Base-by-base conservation (phyloP, 2,329 filamentous ascomycete species). In the Exophiala alcalophila region DNA sequence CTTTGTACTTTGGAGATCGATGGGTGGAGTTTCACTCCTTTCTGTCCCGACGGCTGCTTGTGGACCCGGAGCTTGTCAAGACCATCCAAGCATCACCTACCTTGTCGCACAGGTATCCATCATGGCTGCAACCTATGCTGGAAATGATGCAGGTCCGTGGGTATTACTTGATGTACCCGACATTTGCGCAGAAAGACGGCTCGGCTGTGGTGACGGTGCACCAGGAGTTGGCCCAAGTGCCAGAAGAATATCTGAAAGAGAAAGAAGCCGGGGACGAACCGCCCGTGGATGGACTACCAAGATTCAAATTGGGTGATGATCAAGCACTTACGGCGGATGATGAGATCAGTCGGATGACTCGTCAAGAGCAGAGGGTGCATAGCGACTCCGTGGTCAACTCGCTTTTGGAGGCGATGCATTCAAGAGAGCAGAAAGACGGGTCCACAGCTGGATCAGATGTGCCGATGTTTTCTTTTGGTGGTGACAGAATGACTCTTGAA, bases 1-100 rank as follows among this genome's bases (percentile, higher is more conserved):
- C 82, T 8, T 72, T 98, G 7, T 83, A 91, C 60, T 81, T 92
- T 42, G 89, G 90, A 29, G 79, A 88, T 33, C 89, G 84, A 59
- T 98, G 92, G 92, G 69, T 78, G 9, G 86, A 94, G 55, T 74
- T 95, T 7, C 89, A 96, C 60, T 77, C 80, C 8, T 92, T 94
- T 55, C 74, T 94, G 2, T 78, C 84, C 8, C 74, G 77, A 33
- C 71, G 81, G 5, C 67, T 90, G 7, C 53, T 61, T 10, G 58
- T 28, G 11, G 50, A 57, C 35, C 30, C 51, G 6, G 30, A 50
- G 12, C 36, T 50, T 10, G 28, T 20, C 10, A 53, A 54, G 39
- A 47, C 40, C 24, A 37, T 41, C 16, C 31, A 36, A 2, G 33
- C 46, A 15, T 41, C 36, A 10, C 44, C 40, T 5, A 34, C 34